Conservation (phyloP, 2,329 filamentous ascomycete genomes). For the Ceratocystis huliohia region DNA sequence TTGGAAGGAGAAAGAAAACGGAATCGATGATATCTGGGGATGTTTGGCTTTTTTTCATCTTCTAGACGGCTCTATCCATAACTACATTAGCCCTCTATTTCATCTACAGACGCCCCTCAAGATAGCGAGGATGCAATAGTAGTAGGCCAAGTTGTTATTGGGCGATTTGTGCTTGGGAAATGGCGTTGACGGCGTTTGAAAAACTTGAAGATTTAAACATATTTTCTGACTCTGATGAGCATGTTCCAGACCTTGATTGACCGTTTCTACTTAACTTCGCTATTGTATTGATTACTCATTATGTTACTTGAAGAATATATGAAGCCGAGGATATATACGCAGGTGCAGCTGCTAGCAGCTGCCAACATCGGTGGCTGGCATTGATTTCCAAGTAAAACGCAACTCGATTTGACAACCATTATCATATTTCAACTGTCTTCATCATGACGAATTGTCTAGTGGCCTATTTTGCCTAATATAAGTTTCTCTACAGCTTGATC, state of each 20-base stretch:
- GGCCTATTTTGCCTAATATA: background rate
- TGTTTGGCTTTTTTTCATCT: constrained; percentile 14
- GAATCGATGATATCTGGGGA: background rate
- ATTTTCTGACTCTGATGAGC: constrained; percentile 11
- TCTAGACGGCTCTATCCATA: background rate
- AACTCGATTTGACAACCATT: background rate
- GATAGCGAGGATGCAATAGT: background rate
- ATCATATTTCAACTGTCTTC: background rate
- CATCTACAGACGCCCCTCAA: background rate
- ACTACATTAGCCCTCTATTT: background rate
- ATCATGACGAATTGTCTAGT: background rate
- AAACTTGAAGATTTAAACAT: background rate
- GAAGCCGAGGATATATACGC: background rate
- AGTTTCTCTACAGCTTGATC: background rate
- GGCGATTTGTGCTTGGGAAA: constrained; percentile 7
- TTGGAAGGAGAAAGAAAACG: too few species aligned
- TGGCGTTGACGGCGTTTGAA: constrained; percentile 18
- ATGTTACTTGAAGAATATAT: background rate
- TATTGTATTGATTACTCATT: background rate
- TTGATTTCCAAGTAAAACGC: background rate
- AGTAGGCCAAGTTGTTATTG: background rate
- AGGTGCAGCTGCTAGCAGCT: background rate
- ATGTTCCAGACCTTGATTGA: background rate
- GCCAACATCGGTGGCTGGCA: background rate
- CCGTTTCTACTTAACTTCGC: background rate